A percentile compares a stretch with the other conserved stretches of the same genome.
Conservation (phyloP, 1,139 yeast genomes). For the Saccharomycopsis crataegensis region DNA sequence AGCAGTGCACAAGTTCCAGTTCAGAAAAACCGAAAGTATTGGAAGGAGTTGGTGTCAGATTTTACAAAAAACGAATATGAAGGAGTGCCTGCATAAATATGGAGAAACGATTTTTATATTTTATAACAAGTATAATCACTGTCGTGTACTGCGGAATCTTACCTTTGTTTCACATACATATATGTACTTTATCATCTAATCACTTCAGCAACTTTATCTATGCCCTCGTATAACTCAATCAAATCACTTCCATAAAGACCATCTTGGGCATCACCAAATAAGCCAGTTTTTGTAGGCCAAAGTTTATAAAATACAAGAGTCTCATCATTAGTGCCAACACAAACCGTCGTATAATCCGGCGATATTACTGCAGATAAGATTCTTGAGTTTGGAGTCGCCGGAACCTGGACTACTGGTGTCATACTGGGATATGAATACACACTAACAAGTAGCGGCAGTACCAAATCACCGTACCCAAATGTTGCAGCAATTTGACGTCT, state of each 20-base stretch:
- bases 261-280: slow-evolving; percentile 32
- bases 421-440: slow-evolving; percentile 64
- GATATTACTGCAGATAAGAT: slow-evolving; percentile 60
- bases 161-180: too few relatives aligned
- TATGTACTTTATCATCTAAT: slow-evolving; percentile 27
- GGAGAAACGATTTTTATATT: neutral
- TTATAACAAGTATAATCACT: neutral
- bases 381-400: slow-evolving; percentile 46
- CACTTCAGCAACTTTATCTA: slow-evolving; percentile 26
- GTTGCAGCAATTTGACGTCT: slow-evolving; percentile 65
- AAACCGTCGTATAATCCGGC: slow-evolving; percentile 52
- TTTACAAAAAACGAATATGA: slow-evolving; percentile 46
- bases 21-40: slow-evolving; percentile 46
- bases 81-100: slow-evolving; percentile 50
- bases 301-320: slow-evolving; percentile 65
- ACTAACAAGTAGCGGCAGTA: slow-evolving; percentile 39
- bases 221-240: slow-evolving; percentile 53
- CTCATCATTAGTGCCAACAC: slow-evolving; percentile 72
- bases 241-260: slow-evolving; percentile 50
- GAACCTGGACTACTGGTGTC: slow-evolving; percentile 42
- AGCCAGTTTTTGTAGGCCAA: slow-evolving; percentile 43
- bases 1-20: slow-evolving; percentile 40
- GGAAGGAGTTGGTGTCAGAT: slow-evolving; percentile 43
- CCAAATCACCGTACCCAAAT: slow-evolving; percentile 64
- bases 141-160: too few relatives aligned